Evolutionary conservation across 305 asterid genomes (phyloP).

Genomic region (Caryopteris hybrid): DNA sequence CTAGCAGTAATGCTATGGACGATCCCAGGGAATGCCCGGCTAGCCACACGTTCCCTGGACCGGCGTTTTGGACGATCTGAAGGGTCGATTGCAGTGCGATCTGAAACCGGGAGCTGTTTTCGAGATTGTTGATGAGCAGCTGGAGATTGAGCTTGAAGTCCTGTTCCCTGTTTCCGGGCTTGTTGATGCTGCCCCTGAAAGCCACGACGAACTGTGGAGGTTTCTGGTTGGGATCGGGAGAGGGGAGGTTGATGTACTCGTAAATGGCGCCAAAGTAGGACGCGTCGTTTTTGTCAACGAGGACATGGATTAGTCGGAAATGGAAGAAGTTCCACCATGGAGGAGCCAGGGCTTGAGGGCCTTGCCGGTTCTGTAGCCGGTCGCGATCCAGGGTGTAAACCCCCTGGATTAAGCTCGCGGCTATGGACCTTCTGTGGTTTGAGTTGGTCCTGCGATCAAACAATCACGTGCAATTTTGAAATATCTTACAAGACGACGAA

Average conservation of each 20-base stretch:
- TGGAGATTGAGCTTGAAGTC: conserved; percentile 56
- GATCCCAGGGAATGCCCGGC: conserved; percentile 78
- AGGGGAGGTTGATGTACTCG: conserved; percentile 26
- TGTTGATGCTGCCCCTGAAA: conserved; percentile 58
- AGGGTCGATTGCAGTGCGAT: conserved; percentile 27
- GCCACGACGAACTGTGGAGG: conserved; percentile 54
- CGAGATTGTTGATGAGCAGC: conserved; percentile 35
- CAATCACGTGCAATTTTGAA: no score
- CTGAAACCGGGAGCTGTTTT: conserved; percentile 35
- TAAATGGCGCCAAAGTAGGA: conserved; percentile 60
- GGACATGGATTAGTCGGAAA: conserved; percentile 30
- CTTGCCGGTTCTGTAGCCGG: conserved; percentile 45
- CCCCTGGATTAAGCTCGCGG: conserved; percentile 62
- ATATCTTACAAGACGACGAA: no score
- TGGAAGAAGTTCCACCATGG: conserved; percentile 72
- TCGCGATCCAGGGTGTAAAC: conserved; percentile 56
- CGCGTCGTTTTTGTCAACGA: conserved; percentile 41
- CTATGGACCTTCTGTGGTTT: conserved; percentile 49
- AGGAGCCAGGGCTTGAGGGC: conserved; percentile 51
- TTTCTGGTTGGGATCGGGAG: conserved; percentile 7
- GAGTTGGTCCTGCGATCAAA: conserved; percentile 41
- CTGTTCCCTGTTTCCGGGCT: conserved; percentile 30
- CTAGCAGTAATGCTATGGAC: conserved; percentile 46
- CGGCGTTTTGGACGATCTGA: conserved; percentile 12
- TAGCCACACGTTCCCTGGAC: conserved; percentile 43